Evolutionary conservation across 495 filamentous ascomycete genomes (phyloP).

Genomic region (Tuber borchii): DNA sequence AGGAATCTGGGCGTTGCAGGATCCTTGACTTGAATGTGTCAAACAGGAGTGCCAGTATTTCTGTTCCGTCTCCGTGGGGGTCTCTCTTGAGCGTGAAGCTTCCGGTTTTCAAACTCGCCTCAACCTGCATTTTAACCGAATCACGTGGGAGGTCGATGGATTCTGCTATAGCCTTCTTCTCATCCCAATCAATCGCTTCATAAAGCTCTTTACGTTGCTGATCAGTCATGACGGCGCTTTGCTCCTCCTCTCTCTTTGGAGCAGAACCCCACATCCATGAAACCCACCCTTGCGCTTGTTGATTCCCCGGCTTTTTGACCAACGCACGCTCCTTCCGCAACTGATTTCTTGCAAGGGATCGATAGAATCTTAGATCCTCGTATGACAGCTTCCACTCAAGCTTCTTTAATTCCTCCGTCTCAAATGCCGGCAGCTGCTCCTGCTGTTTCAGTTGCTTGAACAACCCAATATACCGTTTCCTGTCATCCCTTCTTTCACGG

Average conservation of each 20-base stretch:
- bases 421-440: slow-evolving; percentile 61
- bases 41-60: slow-evolving; percentile 84
- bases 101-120: slow-evolving; percentile 80
- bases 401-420: slow-evolving; percentile 62
- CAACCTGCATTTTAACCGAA: slow-evolving; percentile 82
- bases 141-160: slow-evolving; percentile 84
- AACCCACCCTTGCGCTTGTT: slow-evolving; percentile 68
- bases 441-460: slow-evolving; percentile 90
- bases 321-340: slow-evolving; percentile 89
- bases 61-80: slow-evolving; percentile 68
- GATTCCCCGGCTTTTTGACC: slow-evolving; percentile 53
- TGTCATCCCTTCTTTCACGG: slow-evolving; percentile 81
- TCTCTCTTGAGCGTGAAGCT: slow-evolving; percentile 87
- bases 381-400: slow-evolving; percentile 86
- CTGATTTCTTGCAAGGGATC: slow-evolving; percentile 87
- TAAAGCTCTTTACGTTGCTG: slow-evolving; percentile 95
- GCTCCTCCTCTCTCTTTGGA: slow-evolving; percentile 59
- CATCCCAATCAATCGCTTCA: slow-evolving; percentile 94
- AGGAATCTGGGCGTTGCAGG: slow-evolving; percentile 79
- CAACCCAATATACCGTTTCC: slow-evolving; percentile 77
- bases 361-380: slow-evolving; percentile 95
- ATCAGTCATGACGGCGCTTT: slow-evolving; percentile 79
- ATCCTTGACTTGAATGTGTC: slow-evolving; percentile 87
- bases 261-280: slow-evolving; percentile 72
- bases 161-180: slow-evolving; percentile 82